Evolutionary conservation across 139 green algal genomes (phyloP).

Genomic region (Volvox reticuliferus): DNA sequence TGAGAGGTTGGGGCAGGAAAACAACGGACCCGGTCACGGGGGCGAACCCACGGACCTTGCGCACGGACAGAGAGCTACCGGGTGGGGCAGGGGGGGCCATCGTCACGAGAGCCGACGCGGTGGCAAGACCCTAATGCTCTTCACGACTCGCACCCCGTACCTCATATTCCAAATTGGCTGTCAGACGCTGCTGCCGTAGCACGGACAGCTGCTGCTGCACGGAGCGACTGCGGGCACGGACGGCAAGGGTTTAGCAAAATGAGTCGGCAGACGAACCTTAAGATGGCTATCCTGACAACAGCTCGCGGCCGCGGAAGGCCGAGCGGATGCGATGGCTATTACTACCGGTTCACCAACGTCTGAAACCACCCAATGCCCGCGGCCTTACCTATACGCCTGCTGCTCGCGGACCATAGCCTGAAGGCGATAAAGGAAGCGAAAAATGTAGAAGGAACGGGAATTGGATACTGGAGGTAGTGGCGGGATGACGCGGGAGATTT

Average conservation of each 20-base stretch:
- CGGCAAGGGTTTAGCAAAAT: neutral
- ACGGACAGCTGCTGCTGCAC: conserved; percentile 43
- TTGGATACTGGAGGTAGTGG: neutral
- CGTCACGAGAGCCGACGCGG: too few relatives aligned
- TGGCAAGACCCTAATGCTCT: too few relatives aligned
- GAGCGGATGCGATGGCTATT: neutral
- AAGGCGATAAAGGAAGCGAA: neutral
- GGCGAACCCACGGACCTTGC: too few relatives aligned
- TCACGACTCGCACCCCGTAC: neutral
- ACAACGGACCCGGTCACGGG: neutral
- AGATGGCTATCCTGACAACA: neutral
- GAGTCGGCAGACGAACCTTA: neutral
- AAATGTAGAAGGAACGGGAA: neutral
- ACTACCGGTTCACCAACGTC: neutral
- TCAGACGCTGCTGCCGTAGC: conserved; percentile 37
- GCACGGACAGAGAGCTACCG: too few relatives aligned
- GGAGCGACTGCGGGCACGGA: neutral
- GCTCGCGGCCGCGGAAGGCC: neutral
- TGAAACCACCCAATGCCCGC: neutral
- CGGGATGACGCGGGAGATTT: too few relatives aligned
- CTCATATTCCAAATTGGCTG: conserved; percentile 33
- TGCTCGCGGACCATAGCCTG: conserved; percentile 30
- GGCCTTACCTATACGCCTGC: conserved; percentile 16
- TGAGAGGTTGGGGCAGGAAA: neutral
- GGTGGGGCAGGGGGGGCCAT: too few relatives aligned